Evolutionary conservation across 805 yeast species (phyloP).

Genomic region (Candida montana): DNA sequence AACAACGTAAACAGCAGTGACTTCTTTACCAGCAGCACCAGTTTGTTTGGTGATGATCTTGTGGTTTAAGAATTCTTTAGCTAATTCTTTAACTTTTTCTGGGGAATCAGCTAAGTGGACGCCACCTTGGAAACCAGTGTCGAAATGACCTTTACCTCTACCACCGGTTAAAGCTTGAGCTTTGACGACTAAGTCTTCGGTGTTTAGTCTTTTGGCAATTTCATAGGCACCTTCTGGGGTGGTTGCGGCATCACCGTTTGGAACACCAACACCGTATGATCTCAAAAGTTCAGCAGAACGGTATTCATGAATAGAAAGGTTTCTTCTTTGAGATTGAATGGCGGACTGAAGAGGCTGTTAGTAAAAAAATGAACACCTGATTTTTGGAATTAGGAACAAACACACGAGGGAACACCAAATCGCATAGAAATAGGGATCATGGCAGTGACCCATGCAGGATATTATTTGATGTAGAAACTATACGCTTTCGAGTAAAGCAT

Average conservation of each 20-base stretch:
- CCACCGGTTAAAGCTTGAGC: slow-evolving; percentile 99
- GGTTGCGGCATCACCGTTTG: slow-evolving; percentile 85
- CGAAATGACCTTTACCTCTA: slow-evolving; percentile 98
- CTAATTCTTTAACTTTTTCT: slow-evolving; percentile 80
- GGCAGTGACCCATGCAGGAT: no score
- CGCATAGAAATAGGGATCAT: neutral
- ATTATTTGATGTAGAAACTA: no score
- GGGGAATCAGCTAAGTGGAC: slow-evolving; percentile 84
- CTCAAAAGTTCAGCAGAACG: slow-evolving; percentile 87
- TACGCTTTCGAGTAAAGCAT: no score
- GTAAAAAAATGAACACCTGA: neutral
- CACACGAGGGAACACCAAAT: neutral
- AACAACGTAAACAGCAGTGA: slow-evolving; percentile 92
- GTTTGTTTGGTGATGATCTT: slow-evolving; percentile 97
- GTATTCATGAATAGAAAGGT: slow-evolving; percentile 89
- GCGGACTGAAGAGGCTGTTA: slow-evolving; percentile 11
- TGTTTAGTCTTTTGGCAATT: slow-evolving; percentile 69
- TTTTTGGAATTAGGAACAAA: neutral
- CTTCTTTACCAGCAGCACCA: slow-evolving; percentile 95
- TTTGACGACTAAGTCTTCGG: slow-evolving; percentile 86
- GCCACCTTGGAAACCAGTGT: slow-evolving; percentile 94
- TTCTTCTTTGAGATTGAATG: slow-evolving; percentile 42
- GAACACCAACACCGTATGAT: slow-evolving; percentile 81
- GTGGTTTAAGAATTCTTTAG: slow-evolving; percentile 86
- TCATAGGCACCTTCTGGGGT: slow-evolving; percentile 85